Evolutionary conservation across 1,284 basidiomycete species (phyloP).

Genomic region (Mycena citricolor): DNA sequence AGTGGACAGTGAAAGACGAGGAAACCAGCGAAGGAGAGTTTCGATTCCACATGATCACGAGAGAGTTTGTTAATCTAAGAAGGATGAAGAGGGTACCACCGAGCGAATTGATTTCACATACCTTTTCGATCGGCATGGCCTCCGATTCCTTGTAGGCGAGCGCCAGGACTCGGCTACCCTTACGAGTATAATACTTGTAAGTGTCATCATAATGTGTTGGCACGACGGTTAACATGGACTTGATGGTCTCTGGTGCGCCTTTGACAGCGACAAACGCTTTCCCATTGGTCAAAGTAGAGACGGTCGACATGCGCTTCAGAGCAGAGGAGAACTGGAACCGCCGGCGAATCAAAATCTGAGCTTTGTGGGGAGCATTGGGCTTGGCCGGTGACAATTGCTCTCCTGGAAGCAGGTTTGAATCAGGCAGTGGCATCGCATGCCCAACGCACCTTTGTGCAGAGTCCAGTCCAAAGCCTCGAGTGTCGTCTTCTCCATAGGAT

Average conservation of each 20-base stretch:
- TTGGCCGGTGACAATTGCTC: slow-evolving; percentile 68
- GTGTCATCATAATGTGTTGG: slow-evolving; percentile 87
- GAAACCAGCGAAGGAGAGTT: slow-evolving; percentile 85
- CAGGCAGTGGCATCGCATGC: background rate
- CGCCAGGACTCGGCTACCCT: slow-evolving; percentile 89
- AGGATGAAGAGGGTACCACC: background rate
- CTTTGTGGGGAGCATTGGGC: slow-evolving; percentile 54
- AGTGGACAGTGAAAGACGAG: slow-evolving; percentile 96
- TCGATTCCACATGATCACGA: slow-evolving; percentile 77
- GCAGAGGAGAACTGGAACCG: slow-evolving; percentile 96
- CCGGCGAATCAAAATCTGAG: slow-evolving; percentile 73
- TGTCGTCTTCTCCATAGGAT: slow-evolving; percentile 99
- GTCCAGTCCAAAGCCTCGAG: slow-evolving; percentile 92
- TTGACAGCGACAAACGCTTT: slow-evolving; percentile 75
- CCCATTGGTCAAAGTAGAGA: slow-evolving; percentile 69
- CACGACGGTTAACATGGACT: slow-evolving; percentile 73
- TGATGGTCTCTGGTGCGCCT: slow-evolving; percentile 94
- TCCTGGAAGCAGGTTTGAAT: slow-evolving; percentile 36
- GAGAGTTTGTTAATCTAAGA: slow-evolving; percentile 80
- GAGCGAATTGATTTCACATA: slow-evolving; percentile 29
- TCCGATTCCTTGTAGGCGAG: slow-evolving; percentile 85
- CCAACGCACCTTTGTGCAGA: slow-evolving; percentile 64
- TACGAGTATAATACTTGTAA: slow-evolving; percentile 89
- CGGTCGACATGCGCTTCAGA: slow-evolving; percentile 93
- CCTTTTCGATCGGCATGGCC: slow-evolving; percentile 64